These are phyloP conservation scores for Aspergillus sp. DNA, from an alignment of 2,329 filamentous ascomycete genomes.

Conservation along the genomic window DNA sequence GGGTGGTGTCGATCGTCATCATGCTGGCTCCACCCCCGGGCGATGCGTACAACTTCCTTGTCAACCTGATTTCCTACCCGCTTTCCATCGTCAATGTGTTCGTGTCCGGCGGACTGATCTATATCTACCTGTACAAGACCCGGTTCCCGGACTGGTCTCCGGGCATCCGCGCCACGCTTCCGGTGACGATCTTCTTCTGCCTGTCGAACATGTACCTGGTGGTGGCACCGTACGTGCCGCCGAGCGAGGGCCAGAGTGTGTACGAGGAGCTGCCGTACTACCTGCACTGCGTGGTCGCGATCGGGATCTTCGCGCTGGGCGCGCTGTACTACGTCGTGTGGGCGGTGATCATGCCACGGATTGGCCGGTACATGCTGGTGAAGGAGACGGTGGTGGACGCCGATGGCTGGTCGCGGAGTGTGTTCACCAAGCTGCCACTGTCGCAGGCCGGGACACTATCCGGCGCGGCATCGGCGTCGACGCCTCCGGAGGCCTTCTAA, in stretches of 20 bases:
- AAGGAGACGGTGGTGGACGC: constrained; percentile 56
- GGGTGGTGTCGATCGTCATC: constrained; percentile 63
- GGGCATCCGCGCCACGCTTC: constrained; percentile 50
- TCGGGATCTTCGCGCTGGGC: constrained; percentile 50
- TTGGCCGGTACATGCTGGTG: constrained; percentile 52
- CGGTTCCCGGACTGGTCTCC: constrained; percentile 48
- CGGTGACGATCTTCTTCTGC: constrained; percentile 53
- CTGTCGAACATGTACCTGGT: constrained; percentile 54
- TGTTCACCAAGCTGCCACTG: constrained; percentile 50
- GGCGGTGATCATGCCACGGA: constrained; percentile 48
- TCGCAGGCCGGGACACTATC: background rate
- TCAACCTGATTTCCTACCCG: constrained; percentile 42
- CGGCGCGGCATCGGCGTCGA: constrained; percentile 1
- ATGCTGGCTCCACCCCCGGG: constrained; percentile 66
- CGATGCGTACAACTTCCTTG: constrained; percentile 64
- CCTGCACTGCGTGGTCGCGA: constrained; percentile 53
- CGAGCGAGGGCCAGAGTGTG: constrained; percentile 48
- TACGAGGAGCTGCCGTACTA: constrained; percentile 55
- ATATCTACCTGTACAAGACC: constrained; percentile 42
- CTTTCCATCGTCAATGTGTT: constrained; percentile 52
- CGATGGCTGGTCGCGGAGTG: constrained; percentile 63
- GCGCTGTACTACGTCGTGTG: constrained; percentile 54
- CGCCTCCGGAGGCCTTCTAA: constrained; percentile 6
- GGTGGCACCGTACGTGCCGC: constrained; percentile 53
- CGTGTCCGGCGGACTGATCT: constrained; percentile 49